Conservation (phyloP, 495 filamentous ascomycete species). For the Bacidia gigantensis region DNA sequence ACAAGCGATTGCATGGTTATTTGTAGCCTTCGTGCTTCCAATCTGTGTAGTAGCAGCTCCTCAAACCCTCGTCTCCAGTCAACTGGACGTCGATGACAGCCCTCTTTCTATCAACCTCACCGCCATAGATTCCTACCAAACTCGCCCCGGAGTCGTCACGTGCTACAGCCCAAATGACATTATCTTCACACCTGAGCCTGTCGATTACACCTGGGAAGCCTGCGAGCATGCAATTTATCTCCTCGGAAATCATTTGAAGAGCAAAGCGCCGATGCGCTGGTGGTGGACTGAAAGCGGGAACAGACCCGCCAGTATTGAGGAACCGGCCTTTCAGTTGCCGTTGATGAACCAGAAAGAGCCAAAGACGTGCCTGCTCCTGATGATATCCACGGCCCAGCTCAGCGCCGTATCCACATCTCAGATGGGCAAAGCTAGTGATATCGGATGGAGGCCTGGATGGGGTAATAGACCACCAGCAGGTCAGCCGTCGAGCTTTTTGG, state of each 20-base stretch:
- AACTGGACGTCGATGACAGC: too few relatives aligned
- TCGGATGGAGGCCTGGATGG: neutral
- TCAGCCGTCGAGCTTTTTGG: too few relatives aligned
- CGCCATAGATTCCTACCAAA: neutral
- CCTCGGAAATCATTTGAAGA: neutral
- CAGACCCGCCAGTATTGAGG: neutral
- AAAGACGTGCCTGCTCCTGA: neutral
- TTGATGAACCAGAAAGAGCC: neutral
- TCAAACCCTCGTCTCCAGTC: too few relatives aligned
- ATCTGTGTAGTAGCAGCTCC: too few relatives aligned
- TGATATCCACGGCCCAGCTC: too few relatives aligned
- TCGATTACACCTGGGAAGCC: neutral
- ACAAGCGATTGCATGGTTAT: too few relatives aligned
- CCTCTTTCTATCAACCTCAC: too few relatives aligned
- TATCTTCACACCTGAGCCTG: neutral
- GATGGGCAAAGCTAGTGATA: neutral
- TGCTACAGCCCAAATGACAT: neutral
- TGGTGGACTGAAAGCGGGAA: neutral
- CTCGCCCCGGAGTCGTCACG: neutral
- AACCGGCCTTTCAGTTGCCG: neutral
- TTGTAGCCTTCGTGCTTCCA: too few relatives aligned
- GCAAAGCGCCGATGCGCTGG: neutral
- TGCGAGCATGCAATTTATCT: neutral
- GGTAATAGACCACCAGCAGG: neutral
- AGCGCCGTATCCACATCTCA: neutral